Evolutionary conservation across 768 basidiomycete species (phyloP).

Genomic region (Rhodosporidiobolus sp.): DNA sequence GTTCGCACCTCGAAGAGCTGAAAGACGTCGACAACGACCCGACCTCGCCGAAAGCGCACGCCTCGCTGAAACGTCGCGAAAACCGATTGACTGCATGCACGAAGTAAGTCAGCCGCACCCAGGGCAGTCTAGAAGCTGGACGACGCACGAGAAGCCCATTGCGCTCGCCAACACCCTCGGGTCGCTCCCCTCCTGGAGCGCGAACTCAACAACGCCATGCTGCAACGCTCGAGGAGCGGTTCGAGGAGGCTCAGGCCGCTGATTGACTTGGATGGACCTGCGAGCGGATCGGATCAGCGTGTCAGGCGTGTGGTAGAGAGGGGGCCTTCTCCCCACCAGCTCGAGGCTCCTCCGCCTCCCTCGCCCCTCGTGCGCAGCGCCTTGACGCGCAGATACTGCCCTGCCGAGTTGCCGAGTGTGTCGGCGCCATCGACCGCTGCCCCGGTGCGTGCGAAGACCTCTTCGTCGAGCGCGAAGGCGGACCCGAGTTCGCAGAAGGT

Average conservation of each 20-base stretch:
- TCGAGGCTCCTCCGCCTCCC: too few species aligned
- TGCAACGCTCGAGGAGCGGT: constrained; percentile 17
- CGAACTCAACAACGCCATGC: constrained; percentile 23
- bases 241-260: constrained; percentile 13
- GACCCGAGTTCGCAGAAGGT: constrained; percentile 2
- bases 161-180: not conserved
- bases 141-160: constrained; percentile 20
- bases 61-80: constrained; percentile 3
- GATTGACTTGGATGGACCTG: constrained; percentile 13
- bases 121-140: not conserved
- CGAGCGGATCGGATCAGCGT: not conserved
- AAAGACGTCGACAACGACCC: constrained; percentile 11
- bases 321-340: too few species aligned
- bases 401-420: not conserved
- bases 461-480: constrained; percentile 11
- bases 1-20: constrained; percentile 20
- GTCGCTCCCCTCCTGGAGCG: constrained; percentile 7
- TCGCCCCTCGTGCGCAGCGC: constrained; percentile 5
- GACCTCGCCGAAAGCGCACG: constrained; percentile 4
- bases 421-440: not conserved
- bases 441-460: not conserved
- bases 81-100: not conserved
- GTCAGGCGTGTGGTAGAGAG: not conserved
- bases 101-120: too few species aligned
- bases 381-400: not conserved